Conservation (phyloP, 2,329 filamentous ascomycete species). For the Claviceps sp. region DNA sequence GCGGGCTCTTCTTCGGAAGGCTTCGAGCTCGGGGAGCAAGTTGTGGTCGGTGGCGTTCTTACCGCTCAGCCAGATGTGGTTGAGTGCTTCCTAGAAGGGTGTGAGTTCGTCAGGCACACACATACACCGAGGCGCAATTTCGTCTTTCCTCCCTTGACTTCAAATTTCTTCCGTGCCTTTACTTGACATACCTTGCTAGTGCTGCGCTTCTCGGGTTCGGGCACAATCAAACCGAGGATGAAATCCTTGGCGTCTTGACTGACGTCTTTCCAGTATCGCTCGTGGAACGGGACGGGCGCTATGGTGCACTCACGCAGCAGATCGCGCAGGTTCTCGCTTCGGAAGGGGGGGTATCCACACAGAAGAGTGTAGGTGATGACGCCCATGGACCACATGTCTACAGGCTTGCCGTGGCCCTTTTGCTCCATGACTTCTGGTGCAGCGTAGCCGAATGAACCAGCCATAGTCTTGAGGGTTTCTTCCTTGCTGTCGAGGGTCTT, state of each 20-base stretch:
- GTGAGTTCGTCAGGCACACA: neutral
- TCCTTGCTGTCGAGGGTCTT: conserved; percentile 90
- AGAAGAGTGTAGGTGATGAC: conserved; percentile 98
- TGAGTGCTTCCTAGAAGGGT: conserved; percentile 50
- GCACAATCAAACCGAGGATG: conserved; percentile 68
- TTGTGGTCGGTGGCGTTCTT: conserved; percentile 90
- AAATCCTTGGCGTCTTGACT: conserved; percentile 93
- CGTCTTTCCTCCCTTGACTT: neutral
- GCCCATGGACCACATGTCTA: conserved; percentile 98
- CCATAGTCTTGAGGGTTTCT: conserved; percentile 94
- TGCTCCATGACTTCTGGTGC: conserved; percentile 98
- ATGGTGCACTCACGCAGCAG: conserved; percentile 88
- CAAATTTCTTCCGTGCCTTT: neutral
- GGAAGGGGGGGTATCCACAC: conserved; percentile 96
- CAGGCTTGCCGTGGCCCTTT: conserved; percentile 91
- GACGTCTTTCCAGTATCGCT: conserved; percentile 96
- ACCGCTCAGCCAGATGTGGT: conserved; percentile 81
- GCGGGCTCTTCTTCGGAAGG: conserved; percentile 81
- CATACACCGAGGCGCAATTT: neutral
- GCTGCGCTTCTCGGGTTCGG: conserved; percentile 61
- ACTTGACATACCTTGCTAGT: conserved; percentile 53
- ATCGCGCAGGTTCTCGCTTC: conserved; percentile 83
- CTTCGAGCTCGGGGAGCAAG: conserved; percentile 82
- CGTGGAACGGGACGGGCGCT: conserved; percentile 81
- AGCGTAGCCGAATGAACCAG: conserved; percentile 93